phyloP scores from a whole-genome alignment of 2,329 filamentous ascomycete genomes.

The Dendrostoma leiphaemia region DNA sequence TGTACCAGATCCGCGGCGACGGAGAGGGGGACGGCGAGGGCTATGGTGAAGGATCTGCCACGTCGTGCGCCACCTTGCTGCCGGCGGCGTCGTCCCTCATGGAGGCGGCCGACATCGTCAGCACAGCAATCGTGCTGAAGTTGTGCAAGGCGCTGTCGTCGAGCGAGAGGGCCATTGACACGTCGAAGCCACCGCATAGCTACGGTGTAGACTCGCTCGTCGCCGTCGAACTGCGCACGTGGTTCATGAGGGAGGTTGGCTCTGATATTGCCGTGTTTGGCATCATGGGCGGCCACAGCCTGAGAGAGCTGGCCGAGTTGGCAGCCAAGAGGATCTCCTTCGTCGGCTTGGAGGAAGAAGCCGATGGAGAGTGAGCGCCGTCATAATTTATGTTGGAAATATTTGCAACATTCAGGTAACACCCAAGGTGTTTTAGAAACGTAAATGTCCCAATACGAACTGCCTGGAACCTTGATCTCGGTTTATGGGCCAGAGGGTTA shows the following conservation, averaged over 20 bases:
- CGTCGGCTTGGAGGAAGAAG: too few relatives aligned
- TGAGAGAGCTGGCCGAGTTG: too few relatives aligned
- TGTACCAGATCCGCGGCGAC: constrained; percentile 3
- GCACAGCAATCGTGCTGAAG: constrained; percentile 26
- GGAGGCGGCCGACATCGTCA: constrained; percentile 23
- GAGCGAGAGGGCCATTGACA: constrained; percentile 23
- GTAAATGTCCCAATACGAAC: too few relatives aligned
- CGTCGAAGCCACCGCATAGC: constrained; percentile 21
- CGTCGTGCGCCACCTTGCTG: constrained; percentile 20
- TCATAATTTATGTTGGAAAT: too few relatives aligned
- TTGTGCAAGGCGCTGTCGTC: constrained; percentile 24
- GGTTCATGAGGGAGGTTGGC: constrained; percentile 25
- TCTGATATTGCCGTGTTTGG: constrained; percentile 27
- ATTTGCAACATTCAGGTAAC: too few relatives aligned
- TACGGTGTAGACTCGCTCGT: constrained; percentile 28
- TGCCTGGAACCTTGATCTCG: too few relatives aligned
- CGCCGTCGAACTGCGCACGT: constrained; percentile 24
- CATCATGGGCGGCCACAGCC: too few relatives aligned
- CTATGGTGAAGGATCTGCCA: too few relatives aligned
- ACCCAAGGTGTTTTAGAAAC: too few relatives aligned
- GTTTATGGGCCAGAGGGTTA: too few relatives aligned
- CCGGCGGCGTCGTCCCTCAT: constrained; percentile 20
- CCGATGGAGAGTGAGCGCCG: too few relatives aligned
- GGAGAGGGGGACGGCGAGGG: background rate
- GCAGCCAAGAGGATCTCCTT: too few relatives aligned